Conservation (phyloP, 129 eudicot species). For the Artemisia argyi region DNA sequence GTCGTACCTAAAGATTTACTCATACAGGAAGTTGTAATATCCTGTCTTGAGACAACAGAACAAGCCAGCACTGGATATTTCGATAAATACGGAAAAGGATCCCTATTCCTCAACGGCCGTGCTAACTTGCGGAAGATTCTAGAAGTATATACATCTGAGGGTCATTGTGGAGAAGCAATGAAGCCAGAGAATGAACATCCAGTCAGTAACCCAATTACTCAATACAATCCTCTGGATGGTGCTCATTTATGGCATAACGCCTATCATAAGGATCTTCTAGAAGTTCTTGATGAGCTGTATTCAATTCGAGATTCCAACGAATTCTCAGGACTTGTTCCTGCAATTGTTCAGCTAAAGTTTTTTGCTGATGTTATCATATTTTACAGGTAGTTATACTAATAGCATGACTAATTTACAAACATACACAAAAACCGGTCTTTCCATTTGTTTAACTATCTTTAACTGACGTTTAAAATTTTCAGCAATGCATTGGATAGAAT, state of each 20-base stretch:
- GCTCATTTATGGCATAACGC: conserved; percentile 72
- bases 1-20: conserved; percentile 67
- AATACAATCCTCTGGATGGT: conserved; percentile 47
- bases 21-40: conserved; percentile 76
- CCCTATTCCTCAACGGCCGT: conserved; percentile 43
- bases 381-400: conserved; percentile 57
- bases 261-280: conserved; percentile 49
- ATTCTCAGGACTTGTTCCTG: conserved; percentile 50
- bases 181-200: conserved; percentile 27
- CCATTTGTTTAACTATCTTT: conserved; percentile 16
- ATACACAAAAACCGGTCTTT: background rate
- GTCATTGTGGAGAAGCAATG: conserved; percentile 29
- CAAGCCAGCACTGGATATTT: conserved; percentile 23
- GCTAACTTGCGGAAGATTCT: conserved; percentile 47
- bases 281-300: conserved; percentile 52
- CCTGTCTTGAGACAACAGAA: conserved; percentile 62
- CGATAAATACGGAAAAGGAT: conserved; percentile 45
- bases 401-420: background rate
- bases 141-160: conserved; percentile 34
- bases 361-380: conserved; percentile 68
- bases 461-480: conserved; percentile 29
- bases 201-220: conserved; percentile 17
- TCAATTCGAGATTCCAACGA: conserved; percentile 43
- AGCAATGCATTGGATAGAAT: conserved; percentile 74
- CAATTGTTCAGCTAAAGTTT: conserved; percentile 67